Evolutionary conservation across 2,329 filamentous ascomycete species (phyloP).

Genomic region (Colletotrichum graminicola): DNA sequence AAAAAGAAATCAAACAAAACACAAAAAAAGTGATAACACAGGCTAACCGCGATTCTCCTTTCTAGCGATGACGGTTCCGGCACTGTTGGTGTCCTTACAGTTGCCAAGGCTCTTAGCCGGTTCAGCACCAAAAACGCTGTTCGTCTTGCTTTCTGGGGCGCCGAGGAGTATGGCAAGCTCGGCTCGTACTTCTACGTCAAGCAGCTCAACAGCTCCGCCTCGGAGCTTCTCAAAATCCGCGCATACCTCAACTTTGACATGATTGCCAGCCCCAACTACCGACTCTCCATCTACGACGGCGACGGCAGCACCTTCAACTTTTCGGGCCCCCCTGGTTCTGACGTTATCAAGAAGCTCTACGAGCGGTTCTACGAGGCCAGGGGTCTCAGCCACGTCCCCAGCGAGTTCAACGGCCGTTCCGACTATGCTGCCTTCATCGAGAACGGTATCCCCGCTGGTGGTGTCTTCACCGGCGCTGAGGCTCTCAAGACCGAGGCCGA

Average conservation of each 20-base stretch:
- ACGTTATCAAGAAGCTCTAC: slow-evolving; percentile 70
- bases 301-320: slow-evolving; percentile 72
- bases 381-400: slow-evolving; percentile 66
- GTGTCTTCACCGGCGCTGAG: slow-evolving; percentile 77
- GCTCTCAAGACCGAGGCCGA: slow-evolving; percentile 72
- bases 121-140: slow-evolving; percentile 62
- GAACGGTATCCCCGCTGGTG: slow-evolving; percentile 74
- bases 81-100: slow-evolving; percentile 59
- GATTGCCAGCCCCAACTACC: slow-evolving; percentile 64
- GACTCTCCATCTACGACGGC: slow-evolving; percentile 69
- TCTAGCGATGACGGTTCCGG: slow-evolving; percentile 69
- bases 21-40: background rate
- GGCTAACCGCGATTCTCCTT: slow-evolving; percentile 3
- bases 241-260: slow-evolving; percentile 71
- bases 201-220: slow-evolving; percentile 54
- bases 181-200: slow-evolving; percentile 64
- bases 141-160: slow-evolving; percentile 65
- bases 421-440: slow-evolving; percentile 78
- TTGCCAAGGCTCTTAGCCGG: slow-evolving; percentile 57
- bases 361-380: slow-evolving; percentile 64
- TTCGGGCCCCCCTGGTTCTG: slow-evolving; percentile 66
- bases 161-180: slow-evolving; percentile 63
- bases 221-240: slow-evolving; percentile 63
- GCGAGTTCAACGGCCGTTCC: slow-evolving; percentile 73
- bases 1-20: too few relatives aligned